These are phyloP conservation scores for Rhodofomes roseus DNA, from an alignment of 1,284 basidiomycete species.

Conservation along the genomic window DNA sequence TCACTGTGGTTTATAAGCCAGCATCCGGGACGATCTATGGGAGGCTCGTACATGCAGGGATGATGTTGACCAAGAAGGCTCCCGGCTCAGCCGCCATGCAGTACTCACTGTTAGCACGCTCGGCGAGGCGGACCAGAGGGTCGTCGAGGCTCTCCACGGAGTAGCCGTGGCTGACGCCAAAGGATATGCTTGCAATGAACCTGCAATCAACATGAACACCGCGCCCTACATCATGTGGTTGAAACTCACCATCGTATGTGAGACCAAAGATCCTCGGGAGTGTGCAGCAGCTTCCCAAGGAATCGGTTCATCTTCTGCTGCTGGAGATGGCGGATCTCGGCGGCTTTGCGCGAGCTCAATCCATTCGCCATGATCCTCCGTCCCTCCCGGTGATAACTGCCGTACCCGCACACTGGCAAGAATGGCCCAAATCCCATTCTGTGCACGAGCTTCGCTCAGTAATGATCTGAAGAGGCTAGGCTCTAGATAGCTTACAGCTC, in stretches of 20 bases:
- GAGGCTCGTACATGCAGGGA: slow-evolving; percentile 24
- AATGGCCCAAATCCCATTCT: neutral
- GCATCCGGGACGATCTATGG: neutral
- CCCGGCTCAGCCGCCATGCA: slow-evolving; percentile 23
- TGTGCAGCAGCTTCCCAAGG: neutral
- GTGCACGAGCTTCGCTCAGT: slow-evolving; percentile 44
- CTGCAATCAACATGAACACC: neutral
- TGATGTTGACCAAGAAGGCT: slow-evolving; percentile 28
- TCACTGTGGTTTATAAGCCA: slow-evolving; percentile 2
- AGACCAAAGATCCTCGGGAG: neutral
- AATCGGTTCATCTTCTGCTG: neutral
- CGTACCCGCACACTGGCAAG: neutral
- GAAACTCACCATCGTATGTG: neutral
- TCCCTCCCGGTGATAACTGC: neutral
- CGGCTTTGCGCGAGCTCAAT: neutral
- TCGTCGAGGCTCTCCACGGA: slow-evolving; percentile 28
- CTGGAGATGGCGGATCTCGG: neutral
- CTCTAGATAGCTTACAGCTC: slow-evolving; percentile 25
- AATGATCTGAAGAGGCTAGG: slow-evolving; percentile 56
- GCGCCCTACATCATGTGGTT: neutral
- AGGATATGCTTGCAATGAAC: neutral
- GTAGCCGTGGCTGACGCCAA: slow-evolving; percentile 47
- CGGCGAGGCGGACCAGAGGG: slow-evolving; percentile 26
- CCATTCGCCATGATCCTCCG: neutral
- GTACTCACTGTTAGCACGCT: slow-evolving; percentile 25